Evolutionary conservation across 1,139 yeast species (phyloP).

Genomic region (Nakaseomyces bracarensis): DNA sequence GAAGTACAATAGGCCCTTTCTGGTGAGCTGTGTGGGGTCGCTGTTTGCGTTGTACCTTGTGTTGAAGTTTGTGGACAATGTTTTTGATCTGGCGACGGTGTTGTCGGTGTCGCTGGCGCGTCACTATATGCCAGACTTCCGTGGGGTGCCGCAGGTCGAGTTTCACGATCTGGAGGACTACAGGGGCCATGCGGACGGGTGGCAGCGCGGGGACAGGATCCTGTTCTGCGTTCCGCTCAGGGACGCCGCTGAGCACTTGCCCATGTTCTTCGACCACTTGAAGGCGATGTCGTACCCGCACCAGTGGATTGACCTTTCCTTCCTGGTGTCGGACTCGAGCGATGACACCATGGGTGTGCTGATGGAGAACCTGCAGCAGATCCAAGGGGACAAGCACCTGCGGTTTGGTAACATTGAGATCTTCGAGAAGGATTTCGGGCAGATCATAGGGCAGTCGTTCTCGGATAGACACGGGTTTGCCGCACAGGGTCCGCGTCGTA

Average conservation of each 20-base stretch:
- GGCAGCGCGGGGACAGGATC: slow-evolving; percentile 51
- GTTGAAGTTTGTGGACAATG: slow-evolving; percentile 7
- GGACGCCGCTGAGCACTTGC: slow-evolving; percentile 61
- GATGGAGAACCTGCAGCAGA: slow-evolving; percentile 41
- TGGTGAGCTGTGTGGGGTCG: slow-evolving; percentile 8
- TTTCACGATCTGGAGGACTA: slow-evolving; percentile 48
- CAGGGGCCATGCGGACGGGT: slow-evolving; percentile 46
- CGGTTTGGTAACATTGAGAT: slow-evolving; percentile 50
- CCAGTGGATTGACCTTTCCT: slow-evolving; percentile 54
- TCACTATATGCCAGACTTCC: slow-evolving; percentile 31
- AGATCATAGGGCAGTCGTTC: slow-evolving; percentile 55
- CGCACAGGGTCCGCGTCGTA: slow-evolving; percentile 73
- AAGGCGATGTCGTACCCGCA: slow-evolving; percentile 57
- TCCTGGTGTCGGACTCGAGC: slow-evolving; percentile 54
- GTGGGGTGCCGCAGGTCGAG: slow-evolving; percentile 35
- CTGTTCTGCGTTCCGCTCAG: slow-evolving; percentile 60
- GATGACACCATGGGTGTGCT: slow-evolving; percentile 49
- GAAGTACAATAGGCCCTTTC: slow-evolving; percentile 7
- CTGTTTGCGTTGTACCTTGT: slow-evolving; percentile 8
- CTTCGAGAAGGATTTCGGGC: slow-evolving; percentile 63
- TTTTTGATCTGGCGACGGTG: slow-evolving; percentile 5
- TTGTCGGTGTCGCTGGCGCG: not conserved
- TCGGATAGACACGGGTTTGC: slow-evolving; percentile 64
- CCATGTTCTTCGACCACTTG: slow-evolving; percentile 58
- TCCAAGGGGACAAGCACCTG: slow-evolving; percentile 36